Percentiles rank a stretch among this genome's conserved stretches.
Conservation (phyloP, 1,284 basidiomycete genomes). For the Pseudozyma thailandica region DNA sequence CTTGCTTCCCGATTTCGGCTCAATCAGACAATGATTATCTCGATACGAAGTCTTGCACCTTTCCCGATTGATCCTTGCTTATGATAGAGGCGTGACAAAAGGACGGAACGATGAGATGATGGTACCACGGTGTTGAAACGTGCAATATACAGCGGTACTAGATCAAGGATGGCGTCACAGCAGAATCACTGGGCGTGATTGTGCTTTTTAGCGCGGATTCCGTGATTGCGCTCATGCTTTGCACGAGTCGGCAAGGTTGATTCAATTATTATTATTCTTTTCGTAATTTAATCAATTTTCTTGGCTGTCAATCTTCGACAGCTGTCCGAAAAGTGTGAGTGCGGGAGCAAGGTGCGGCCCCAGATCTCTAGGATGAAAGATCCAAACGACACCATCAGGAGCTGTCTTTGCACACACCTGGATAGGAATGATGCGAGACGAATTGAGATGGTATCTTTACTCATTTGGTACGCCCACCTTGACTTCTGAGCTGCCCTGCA, state of each 20-base stretch:
- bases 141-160: neutral
- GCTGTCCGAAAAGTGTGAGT: conserved; percentile 16
- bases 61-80: neutral
- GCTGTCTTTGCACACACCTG: neutral
- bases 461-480: no score
- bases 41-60: neutral
- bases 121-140: neutral
- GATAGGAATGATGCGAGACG: conserved; percentile 16
- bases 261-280: neutral
- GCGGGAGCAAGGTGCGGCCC: conserved; percentile 4
- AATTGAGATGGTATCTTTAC: neutral
- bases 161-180: conserved; percentile 32
- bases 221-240: conserved; percentile 27
- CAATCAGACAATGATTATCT: neutral
- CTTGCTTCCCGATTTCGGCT: neutral
- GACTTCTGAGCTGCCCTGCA: no score
- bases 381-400: neutral
- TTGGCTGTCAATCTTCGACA: conserved; percentile 33
- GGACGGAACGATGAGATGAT: no score
- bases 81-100: neutral
- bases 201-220: conserved; percentile 26
- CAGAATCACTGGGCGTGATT: conserved; percentile 21
- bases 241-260: conserved; percentile 11
- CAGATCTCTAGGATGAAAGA: conserved; percentile 1
- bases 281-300: neutral